Evolutionary conservation across 208 protist species (phyloP).

Genomic region (Angomonas deanei): DNA sequence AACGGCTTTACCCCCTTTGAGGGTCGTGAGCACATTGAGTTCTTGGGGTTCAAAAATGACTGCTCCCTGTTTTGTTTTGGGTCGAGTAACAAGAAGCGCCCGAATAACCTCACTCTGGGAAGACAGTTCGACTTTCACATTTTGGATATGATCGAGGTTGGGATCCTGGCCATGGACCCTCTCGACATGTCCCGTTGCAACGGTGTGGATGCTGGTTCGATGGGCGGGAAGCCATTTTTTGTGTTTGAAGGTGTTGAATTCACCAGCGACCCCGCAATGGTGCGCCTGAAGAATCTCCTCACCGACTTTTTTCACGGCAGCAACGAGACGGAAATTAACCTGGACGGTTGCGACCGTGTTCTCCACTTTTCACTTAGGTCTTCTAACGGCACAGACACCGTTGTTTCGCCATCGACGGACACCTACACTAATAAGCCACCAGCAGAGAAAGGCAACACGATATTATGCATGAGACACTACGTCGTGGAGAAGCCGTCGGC

Average conservation of each 20-base stretch:
- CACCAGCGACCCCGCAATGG: constrained; percentile 50
- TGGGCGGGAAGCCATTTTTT: constrained; percentile 82
- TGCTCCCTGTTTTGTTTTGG: constrained; percentile 88
- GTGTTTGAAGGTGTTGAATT: constrained; percentile 86
- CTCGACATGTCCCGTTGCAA: constrained; percentile 52
- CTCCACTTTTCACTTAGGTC: constrained; percentile 77
- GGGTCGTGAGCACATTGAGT: constrained; percentile 76
- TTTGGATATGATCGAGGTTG: constrained; percentile 87
- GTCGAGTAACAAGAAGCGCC: constrained; percentile 84
- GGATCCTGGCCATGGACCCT: constrained; percentile 69
- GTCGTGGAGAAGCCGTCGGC: constrained; percentile 63
- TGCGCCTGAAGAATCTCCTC: constrained; percentile 78
- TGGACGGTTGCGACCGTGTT: constrained; percentile 78
- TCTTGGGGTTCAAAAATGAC: constrained; percentile 90
- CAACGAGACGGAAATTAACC: constrained; percentile 52
- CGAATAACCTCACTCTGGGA: constrained; percentile 83
- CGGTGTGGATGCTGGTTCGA: constrained; percentile 47
- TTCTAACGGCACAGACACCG: constrained; percentile 62
- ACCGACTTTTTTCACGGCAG: constrained; percentile 83
- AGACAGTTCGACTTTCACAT: constrained; percentile 88
- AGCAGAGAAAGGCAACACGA: constrained; percentile 37
- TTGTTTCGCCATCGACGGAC: constrained; percentile 63
- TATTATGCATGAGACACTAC: constrained; percentile 84
- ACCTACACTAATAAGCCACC: constrained; percentile 58
- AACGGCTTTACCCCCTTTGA: constrained; percentile 88